Percentiles rank a stretch among this genome's conserved stretches.
These are phyloP conservation scores for Rasamsonia emersonii DNA, from an alignment of 2,329 filamentous ascomycete genomes.

Conservation along the genomic window DNA sequence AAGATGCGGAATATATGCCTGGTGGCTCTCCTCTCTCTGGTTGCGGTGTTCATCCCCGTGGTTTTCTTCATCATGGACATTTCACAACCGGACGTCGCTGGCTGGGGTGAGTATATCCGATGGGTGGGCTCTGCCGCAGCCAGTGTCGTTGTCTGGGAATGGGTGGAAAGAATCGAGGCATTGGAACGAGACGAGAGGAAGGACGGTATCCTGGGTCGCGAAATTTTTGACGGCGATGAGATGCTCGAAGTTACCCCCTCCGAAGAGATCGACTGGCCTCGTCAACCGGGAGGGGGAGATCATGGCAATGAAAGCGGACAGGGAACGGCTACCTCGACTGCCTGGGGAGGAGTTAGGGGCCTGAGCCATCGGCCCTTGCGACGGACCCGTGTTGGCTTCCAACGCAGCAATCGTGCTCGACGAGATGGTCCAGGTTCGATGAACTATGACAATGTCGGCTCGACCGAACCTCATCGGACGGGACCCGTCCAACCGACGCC, in stretches of 20 bases:
- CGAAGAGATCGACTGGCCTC: slow-evolving; percentile 45
- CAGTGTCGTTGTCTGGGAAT: slow-evolving; percentile 97
- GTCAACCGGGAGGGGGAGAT: slow-evolving; percentile 29
- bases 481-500: slow-evolving; percentile 26
- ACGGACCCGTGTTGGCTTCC: slow-evolving; percentile 24
- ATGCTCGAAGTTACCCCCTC: slow-evolving; percentile 65
- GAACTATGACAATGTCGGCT: slow-evolving; percentile 9
- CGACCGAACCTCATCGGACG: slow-evolving; percentile 10
- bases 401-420: slow-evolving; percentile 15
- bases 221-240: slow-evolving; percentile 90
- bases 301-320: slow-evolving; percentile 20
- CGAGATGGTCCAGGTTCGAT: slow-evolving; percentile 6
- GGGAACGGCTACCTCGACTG: slow-evolving; percentile 25
- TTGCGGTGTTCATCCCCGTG: slow-evolving; percentile 77
- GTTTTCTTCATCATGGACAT: slow-evolving; percentile 93
- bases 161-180: slow-evolving; percentile 91
- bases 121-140: slow-evolving; percentile 95
- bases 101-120: slow-evolving; percentile 90
- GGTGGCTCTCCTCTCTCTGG: slow-evolving; percentile 67
- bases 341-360: slow-evolving; percentile 31
- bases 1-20: slow-evolving; percentile 84
- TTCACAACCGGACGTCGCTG: slow-evolving; percentile 71
- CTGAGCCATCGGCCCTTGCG: slow-evolving; percentile 28
- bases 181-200: slow-evolving; percentile 89
- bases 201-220: slow-evolving; percentile 80